phyloP scores from a whole-genome alignment of 2,329 filamentous ascomycete genomes.

The Dactylellina drechsleri region DNA sequence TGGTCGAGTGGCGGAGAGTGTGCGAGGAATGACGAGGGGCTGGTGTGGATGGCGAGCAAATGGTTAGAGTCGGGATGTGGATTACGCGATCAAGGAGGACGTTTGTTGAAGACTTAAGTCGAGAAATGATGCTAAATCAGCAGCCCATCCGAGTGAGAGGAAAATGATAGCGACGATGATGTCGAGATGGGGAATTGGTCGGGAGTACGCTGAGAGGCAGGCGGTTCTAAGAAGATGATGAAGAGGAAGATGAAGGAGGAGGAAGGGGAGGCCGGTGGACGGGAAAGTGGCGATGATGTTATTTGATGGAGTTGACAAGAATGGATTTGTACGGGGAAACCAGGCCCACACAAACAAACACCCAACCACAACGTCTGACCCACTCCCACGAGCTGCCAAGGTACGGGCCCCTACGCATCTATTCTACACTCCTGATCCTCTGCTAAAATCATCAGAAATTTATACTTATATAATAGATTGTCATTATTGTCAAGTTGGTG shows the following conservation, averaged over 20 bases:
- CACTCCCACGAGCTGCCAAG: background rate
- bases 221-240: background rate
- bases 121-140: background rate
- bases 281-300: slow-evolving; percentile 34
- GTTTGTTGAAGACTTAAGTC: background rate
- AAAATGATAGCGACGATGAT: background rate
- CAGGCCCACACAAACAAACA: slow-evolving; percentile 28
- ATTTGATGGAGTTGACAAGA: slow-evolving; percentile 4
- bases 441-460: too few relatives aligned
- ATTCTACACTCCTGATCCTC: too few relatives aligned
- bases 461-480: too few relatives aligned
- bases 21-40: slow-evolving; percentile 16
- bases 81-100: slow-evolving; percentile 28
- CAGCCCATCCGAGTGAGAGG: background rate
- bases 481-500: too few relatives aligned
- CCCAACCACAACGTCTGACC: background rate
- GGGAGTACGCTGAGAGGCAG: background rate
- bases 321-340: background rate
- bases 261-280: background rate
- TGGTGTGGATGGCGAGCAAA: slow-evolving; percentile 15
- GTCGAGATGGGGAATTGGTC: background rate
- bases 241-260: slow-evolving; percentile 3
- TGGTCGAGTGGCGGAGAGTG: background rate
- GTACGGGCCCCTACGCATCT: too few relatives aligned
- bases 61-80: slow-evolving; percentile 13